phyloP scores from a whole-genome alignment of 2,329 filamentous ascomycete species.

The Cladosporium oxysporum region DNA sequence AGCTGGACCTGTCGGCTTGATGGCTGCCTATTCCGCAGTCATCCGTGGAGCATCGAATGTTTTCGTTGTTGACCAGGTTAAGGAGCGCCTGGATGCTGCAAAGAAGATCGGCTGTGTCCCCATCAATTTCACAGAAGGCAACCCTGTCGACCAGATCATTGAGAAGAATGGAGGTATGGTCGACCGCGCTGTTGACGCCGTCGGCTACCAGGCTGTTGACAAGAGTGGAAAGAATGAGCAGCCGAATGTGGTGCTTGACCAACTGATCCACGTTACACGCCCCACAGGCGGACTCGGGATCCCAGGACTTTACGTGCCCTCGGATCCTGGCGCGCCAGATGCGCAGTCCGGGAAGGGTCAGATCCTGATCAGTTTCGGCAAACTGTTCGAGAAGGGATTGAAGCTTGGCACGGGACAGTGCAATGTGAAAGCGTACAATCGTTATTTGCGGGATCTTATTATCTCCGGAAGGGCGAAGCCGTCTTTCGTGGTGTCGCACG shows the following conservation, averaged over 20 bases:
- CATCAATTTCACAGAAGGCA: conserved; percentile 61
- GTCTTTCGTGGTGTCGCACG: conserved; percentile 66
- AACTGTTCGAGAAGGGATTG: conserved; percentile 68
- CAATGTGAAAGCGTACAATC: conserved; percentile 69
- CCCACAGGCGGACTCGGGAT: conserved; percentile 64
- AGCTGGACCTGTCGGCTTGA: conserved; percentile 62
- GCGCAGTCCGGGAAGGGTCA: conserved; percentile 62
- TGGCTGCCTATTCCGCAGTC: conserved; percentile 65
- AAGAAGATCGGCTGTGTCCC: conserved; percentile 63
- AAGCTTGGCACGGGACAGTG: conserved; percentile 64
- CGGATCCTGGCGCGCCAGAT: conserved; percentile 65
- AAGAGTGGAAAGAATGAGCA: conserved; percentile 59
- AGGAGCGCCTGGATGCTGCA: conserved; percentile 59
- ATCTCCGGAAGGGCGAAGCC: conserved; percentile 65
- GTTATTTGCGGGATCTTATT: conserved; percentile 66
- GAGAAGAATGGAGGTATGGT: conserved; percentile 61
- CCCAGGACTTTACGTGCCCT: conserved; percentile 47
- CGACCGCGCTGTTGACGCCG: conserved; percentile 65
- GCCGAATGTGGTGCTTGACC: conserved; percentile 64
- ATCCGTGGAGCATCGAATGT: conserved; percentile 63
- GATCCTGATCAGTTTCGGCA: conserved; percentile 65
- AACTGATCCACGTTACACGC: conserved; percentile 63
- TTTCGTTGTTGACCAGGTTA: conserved; percentile 64
- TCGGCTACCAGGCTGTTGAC: conserved; percentile 65
- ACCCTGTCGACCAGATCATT: conserved; percentile 63